phyloP scores from a whole-genome alignment of 345 rosid species.

The Euphorbia lathyris region DNA sequence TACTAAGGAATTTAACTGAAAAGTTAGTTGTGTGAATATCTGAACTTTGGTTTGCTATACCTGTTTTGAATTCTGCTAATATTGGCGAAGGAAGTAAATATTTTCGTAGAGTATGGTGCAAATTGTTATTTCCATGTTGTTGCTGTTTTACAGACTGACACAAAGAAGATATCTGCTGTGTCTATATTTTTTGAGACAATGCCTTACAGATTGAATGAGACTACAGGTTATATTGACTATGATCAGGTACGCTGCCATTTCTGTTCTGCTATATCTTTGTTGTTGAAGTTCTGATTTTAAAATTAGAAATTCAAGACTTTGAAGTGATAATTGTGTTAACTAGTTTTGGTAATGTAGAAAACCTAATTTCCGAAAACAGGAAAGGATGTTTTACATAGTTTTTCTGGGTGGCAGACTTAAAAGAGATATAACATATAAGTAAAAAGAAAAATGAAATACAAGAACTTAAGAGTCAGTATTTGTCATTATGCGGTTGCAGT shows the following conservation, averaged over 20 bases:
- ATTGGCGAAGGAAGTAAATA: background rate
- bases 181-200: slow-evolving; percentile 94
- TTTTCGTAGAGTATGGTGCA: background rate
- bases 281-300: slow-evolving; percentile 1
- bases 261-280: slow-evolving; percentile 3
- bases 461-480: background rate
- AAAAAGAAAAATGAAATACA: background rate
- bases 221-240: slow-evolving; percentile 86
- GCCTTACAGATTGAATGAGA: slow-evolving; percentile 94
- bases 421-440: background rate
- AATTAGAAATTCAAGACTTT: background rate
- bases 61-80: background rate
- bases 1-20: no score
- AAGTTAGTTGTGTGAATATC: background rate
- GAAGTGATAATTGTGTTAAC: background rate
- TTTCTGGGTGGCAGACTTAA: background rate
- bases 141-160: slow-evolving; percentile 66
- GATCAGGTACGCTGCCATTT: slow-evolving; percentile 59
- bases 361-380: background rate
- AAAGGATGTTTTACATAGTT: background rate
- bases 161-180: slow-evolving; percentile 93
- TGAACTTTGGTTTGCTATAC: background rate
- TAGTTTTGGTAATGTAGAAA: background rate
- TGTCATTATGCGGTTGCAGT: background rate
- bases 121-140: slow-evolving; percentile 9